phyloP scores from a whole-genome alignment of 768 basidiomycete genomes.

The Gyrodon lividus region DNA sequence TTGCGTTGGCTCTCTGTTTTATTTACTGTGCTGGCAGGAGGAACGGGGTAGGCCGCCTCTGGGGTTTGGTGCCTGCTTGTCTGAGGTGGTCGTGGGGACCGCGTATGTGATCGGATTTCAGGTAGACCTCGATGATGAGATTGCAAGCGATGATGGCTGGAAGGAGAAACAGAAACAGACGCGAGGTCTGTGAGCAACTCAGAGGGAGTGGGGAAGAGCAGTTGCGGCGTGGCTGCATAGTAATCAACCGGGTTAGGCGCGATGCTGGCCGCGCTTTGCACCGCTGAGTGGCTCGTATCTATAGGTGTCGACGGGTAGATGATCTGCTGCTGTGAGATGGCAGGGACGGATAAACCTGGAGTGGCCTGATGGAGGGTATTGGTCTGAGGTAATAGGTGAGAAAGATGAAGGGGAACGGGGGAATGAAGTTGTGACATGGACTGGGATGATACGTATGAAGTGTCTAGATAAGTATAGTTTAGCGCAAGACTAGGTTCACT shows the following conservation, averaged over 20 bases:
- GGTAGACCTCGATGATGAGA: constrained; percentile 1
- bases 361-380: constrained; percentile 6
- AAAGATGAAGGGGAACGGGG: constrained; percentile 25
- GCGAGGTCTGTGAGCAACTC: constrained; percentile 54
- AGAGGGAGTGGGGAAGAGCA: constrained; percentile 63
- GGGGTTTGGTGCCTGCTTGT: constrained; percentile 11
- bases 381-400: constrained; percentile 11
- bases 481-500: constrained; percentile 2
- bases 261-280: background rate
- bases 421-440: constrained; percentile 25
- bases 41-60: background rate
- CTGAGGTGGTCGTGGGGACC: constrained; percentile 10
- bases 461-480: constrained; percentile 17
- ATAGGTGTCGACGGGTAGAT: constrained; percentile 10
- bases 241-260: constrained; percentile 18
- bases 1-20: constrained; percentile 53
- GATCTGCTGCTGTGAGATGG: constrained; percentile 14
- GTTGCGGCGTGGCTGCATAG: constrained; percentile 24
- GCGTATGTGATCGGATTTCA: constrained; percentile 4
- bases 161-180: background rate
- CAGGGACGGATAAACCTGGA: constrained; percentile 2
- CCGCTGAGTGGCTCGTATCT: background rate
- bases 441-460: constrained; percentile 3
- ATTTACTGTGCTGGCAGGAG: constrained; percentile 10
- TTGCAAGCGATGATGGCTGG: constrained; percentile 1